Conservation (phyloP, 2,329 filamentous ascomycete species). For the Colletotrichum spinosum region DNA sequence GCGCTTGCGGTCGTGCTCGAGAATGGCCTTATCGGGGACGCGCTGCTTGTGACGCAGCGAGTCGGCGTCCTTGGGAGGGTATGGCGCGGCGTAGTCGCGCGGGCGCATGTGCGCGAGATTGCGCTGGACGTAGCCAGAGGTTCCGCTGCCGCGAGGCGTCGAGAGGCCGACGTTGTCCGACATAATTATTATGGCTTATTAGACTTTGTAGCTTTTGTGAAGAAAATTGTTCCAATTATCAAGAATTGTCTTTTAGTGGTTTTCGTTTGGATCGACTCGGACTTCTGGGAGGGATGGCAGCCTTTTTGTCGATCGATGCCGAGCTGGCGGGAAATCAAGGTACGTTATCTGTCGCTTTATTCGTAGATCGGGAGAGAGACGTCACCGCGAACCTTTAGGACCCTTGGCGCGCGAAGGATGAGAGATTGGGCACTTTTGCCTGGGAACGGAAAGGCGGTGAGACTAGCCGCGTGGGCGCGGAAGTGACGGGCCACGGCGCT, state of each 20-base stretch:
- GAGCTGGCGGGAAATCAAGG: constrained; percentile 11
- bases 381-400: constrained; percentile 25
- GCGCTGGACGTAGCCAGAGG: constrained; percentile 96
- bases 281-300: too few relatives aligned
- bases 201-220: neutral
- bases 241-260: too few relatives aligned
- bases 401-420: constrained; percentile 20
- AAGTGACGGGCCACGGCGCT: too few relatives aligned
- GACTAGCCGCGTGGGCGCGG: too few relatives aligned
- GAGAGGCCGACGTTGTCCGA: constrained; percentile 96
- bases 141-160: constrained; percentile 94
- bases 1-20: constrained; percentile 93
- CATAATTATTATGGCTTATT: constrained; percentile 64
- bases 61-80: constrained; percentile 75
- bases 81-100: constrained; percentile 83
- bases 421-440: constrained; percentile 10
- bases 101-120: constrained; percentile 91
- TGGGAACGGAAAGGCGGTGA: constrained; percentile 26
- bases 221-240: too few relatives aligned
- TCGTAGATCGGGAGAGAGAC: constrained; percentile 16
- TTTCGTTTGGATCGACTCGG: too few relatives aligned
- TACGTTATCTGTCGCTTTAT: constrained; percentile 18
- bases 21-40: constrained; percentile 89
- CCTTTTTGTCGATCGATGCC: constrained; percentile 8
- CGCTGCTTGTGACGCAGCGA: constrained; percentile 80